Evolutionary conservation across 805 yeast genomes (phyloP), one percentile per base, ranked within the genome.

Genomic region (Kuraishia piskuri): DNA sequence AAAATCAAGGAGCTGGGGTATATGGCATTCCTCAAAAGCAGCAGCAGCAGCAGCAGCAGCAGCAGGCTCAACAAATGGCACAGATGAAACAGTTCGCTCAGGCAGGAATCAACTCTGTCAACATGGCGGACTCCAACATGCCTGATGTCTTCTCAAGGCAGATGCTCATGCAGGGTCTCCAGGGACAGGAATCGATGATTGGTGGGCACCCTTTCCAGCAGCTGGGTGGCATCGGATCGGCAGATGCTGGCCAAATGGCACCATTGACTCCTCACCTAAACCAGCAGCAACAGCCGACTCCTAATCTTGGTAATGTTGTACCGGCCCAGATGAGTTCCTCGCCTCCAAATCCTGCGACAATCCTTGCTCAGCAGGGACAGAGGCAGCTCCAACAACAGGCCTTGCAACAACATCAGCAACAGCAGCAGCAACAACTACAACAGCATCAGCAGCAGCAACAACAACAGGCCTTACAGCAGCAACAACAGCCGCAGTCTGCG

Each of bases 31-130:
- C 55, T 20, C 24, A 60, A 48, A 65, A 62, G 54, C 74, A 67
- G 49, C 66, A 60, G n/a, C 48, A 45, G n/a, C 64, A 53, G 26
- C 62, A 60, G 48, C 66, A 62, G 54, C 74, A 67, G 49, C 66
- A 60, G n/a, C 48, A 45, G n/a, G 24, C 22, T 12, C 48, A 21
- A 19, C 48, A 45, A 12, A 21, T 21, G 48, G 48, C 9, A 45
- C 40, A 31, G 17, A 31, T 31, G 40, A 31, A 31, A n/a, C 40
- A 31, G 40, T 31, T 31, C 40, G 9, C 40, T 31, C 40, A 31
- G 14, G 17, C 17, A 12, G 40, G 40, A 12, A n/a, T 31, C 17
- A 31, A 31, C 14, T 14, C 40, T 31, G 40, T 31, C 3, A 31
- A 31, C 17, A 31, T 31, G 40, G 40, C 40, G 4, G 14, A 31